phyloP scores from a whole-genome alignment of 805 yeast genomes.

The Wickerhamiella allomyrinae region DNA sequence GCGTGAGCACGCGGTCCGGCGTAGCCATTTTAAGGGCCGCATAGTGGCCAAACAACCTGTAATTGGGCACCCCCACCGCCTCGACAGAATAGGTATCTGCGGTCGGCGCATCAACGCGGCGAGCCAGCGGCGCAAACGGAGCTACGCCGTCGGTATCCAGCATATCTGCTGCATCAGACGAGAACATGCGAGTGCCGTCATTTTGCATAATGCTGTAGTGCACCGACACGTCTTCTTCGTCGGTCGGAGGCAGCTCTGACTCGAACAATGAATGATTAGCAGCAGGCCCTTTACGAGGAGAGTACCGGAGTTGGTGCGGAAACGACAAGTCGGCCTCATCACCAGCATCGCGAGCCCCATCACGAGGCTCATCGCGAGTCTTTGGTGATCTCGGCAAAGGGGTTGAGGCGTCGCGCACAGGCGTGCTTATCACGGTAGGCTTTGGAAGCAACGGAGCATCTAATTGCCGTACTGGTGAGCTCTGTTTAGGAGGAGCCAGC shows the following conservation, averaged over 20 bases:
- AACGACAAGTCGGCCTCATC: too few relatives aligned
- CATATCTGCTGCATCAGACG: neutral
- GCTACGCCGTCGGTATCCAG: neutral
- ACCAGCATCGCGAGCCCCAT: too few relatives aligned
- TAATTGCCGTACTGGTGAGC: too few relatives aligned
- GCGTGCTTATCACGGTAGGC: too few relatives aligned
- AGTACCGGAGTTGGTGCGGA: too few relatives aligned
- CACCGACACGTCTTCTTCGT: neutral
- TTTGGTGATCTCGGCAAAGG: too few relatives aligned
- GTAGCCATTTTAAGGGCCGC: neutral
- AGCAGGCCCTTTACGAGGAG: too few relatives aligned
- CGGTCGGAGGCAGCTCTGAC: conserved; percentile 1
- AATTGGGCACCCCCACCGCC: neutral
- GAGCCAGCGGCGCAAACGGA: neutral
- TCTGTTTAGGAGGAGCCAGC: too few relatives aligned
- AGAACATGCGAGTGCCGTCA: neutral
- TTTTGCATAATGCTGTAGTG: conserved; percentile 3
- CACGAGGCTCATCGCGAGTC: too few relatives aligned
- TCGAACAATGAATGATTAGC: too few relatives aligned
- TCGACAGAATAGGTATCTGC: neutral
- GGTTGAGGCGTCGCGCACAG: too few relatives aligned
- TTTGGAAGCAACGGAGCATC: too few relatives aligned
- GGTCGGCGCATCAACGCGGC: neutral
- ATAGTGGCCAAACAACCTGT: neutral
- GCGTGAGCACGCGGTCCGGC: conserved; percentile 7